Evolutionary conservation across 495 filamentous ascomycete species (phyloP).

Genomic region (Penicillium subrubescens): DNA sequence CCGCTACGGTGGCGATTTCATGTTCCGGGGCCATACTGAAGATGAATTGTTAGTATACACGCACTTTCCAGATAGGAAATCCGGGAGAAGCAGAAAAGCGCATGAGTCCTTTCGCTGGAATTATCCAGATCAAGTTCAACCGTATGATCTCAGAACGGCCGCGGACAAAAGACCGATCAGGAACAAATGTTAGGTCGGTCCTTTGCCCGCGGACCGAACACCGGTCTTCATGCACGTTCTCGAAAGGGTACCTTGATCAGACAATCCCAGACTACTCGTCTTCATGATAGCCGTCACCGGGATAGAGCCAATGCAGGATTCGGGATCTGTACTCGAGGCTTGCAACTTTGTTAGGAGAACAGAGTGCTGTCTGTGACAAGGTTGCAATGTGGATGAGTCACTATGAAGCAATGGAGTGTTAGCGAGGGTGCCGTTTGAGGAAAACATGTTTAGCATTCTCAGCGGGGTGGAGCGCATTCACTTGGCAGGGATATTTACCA

Average conservation of each 20-base stretch:
- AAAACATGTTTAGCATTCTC: neutral
- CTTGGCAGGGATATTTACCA: conserved; percentile 1
- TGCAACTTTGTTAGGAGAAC: neutral
- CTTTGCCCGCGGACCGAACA: conserved; percentile 39
- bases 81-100: conserved; percentile 31
- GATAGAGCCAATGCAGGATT: conserved; percentile 17
- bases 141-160: conserved; percentile 60
- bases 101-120: conserved; percentile 65
- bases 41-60: conserved; percentile 26
- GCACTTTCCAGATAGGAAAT: neutral
- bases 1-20: conserved; percentile 36
- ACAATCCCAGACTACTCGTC: conserved; percentile 48
- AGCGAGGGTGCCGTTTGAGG: conserved; percentile 8
- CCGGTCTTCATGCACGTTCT: conserved; percentile 52
- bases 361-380: conserved; percentile 1
- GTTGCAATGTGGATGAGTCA: conserved; percentile 20
- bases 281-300: conserved; percentile 42
- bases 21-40: conserved; percentile 41
- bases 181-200: neutral
- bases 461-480: neutral
- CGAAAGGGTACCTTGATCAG: conserved; percentile 52
- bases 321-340: conserved; percentile 36
- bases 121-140: conserved; percentile 66
- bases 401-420: conserved; percentile 23
- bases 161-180: neutral